These are phyloP conservation scores for Microstegium vimineum DNA, from an alignment of 176 grass and related monocot genomes.

Conservation along the genomic window DNA sequence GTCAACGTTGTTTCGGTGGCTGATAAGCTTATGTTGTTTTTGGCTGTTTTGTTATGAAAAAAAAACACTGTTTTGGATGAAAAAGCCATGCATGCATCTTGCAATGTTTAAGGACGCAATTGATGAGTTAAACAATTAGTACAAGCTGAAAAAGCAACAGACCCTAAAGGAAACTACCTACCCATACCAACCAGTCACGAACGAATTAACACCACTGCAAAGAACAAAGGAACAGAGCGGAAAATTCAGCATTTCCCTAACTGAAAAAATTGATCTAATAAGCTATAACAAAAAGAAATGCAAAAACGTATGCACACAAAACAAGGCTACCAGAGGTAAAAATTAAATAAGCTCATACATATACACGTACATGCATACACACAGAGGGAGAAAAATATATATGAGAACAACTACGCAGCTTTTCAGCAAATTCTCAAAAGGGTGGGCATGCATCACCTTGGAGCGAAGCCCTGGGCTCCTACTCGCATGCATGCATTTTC, in stretches of 20 bases:
- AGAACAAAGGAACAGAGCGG: too few species aligned
- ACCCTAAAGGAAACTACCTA: not conserved
- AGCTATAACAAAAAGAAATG: not conserved
- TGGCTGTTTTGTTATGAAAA: too few species aligned
- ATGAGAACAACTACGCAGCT: not conserved
- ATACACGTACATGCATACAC: not conserved
- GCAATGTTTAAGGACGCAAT: not conserved
- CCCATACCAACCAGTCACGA: not conserved
- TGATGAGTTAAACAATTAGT: not conserved
- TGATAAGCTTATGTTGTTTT: too few species aligned
- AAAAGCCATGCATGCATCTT: too few species aligned
- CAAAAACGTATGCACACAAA: not conserved
- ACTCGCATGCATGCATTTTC: not conserved
- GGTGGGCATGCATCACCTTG: not conserved
- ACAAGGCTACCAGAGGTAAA: not conserved
- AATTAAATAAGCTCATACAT: not conserved
- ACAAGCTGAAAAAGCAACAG: not conserved
- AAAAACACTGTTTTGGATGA: too few species aligned
- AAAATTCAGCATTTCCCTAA: not conserved
- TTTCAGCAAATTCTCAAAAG: not conserved
- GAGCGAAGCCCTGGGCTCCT: not conserved
- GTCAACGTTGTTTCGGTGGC: too few species aligned
- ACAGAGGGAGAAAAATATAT: not conserved
- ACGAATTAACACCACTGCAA: not conserved
- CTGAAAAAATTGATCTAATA: not conserved